Conservation (phyloP, 441 rosid species). For the Bocquillonia castaneifolia region DNA sequence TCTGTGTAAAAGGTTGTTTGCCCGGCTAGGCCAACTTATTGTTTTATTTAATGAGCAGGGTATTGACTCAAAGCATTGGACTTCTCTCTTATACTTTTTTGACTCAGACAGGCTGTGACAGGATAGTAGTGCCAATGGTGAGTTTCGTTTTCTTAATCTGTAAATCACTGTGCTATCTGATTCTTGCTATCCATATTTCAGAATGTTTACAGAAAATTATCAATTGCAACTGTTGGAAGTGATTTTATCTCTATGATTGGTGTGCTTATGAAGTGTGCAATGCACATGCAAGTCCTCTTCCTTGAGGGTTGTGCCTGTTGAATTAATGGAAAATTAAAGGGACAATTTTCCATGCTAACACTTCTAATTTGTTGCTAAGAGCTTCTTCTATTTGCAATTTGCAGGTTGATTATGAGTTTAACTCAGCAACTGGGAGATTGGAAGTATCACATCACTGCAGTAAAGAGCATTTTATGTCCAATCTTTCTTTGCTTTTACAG, state of each 20-base stretch:
- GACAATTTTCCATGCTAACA: too few relatives aligned
- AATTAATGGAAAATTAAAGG: too few relatives aligned
- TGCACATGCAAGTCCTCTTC: not conserved
- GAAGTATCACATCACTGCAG: slow-evolving; percentile 33
- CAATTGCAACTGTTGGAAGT: not conserved
- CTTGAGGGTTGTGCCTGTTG: not conserved
- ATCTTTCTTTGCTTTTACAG: slow-evolving; percentile 59
- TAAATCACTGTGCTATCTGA: not conserved
- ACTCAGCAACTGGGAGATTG: slow-evolving; percentile 34
- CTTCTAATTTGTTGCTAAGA: too few relatives aligned
- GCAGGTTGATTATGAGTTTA: slow-evolving; percentile 79
- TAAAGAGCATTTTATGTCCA: slow-evolving; percentile 51
- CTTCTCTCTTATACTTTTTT: slow-evolving; percentile 88
- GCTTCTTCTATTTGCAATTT: slow-evolving; percentile 33
- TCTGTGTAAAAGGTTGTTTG: slow-evolving; percentile 9
- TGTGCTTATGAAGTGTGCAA: not conserved
- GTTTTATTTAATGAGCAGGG: slow-evolving; percentile 38
- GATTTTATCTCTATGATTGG: not conserved
- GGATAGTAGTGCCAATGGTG: slow-evolving; percentile 94
- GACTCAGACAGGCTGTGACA: slow-evolving; percentile 61
- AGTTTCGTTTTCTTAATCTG: slow-evolving; percentile 29
- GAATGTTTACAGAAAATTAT: not conserved
- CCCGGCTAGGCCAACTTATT: slow-evolving; percentile 16
- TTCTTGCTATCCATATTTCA: not conserved
- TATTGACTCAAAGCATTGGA: slow-evolving; percentile 73